Evolutionary conservation across 768 basidiomycete genomes (phyloP), one percentile per base, ranked within the genome.

Genomic region (Kwoniella dendrophila): DNA sequence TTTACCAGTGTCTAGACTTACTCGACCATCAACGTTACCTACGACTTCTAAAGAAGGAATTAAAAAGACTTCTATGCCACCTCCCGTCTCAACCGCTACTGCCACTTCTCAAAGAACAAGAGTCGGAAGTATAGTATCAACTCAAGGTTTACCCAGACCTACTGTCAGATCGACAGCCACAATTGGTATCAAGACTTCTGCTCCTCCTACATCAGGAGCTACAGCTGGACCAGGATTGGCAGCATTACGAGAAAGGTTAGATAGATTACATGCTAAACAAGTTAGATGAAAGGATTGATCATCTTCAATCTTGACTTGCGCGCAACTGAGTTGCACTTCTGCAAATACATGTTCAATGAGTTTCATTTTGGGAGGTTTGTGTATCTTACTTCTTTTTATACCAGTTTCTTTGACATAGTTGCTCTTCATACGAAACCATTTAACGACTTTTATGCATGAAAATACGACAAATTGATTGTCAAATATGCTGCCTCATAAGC

Each of bases 211-310:
- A 4, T 16, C 50, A 34, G 52, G 52, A 22, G 29, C 59, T 2
- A 26, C 36, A 2, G 24, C 43, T 26, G 56, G 56, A 26, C 30
- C 58, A 24, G 62, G 64, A 18, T 48, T 73, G 26, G 67, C 63
- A 20, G 69, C 59, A 26, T 48, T 73, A n/a, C 53, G 69, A 49
- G 63, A 45, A 29, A 66, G 71, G 48, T 38, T 73, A 48, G 69
- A 73, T 38, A 64, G 36, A 41, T 51, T 73, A 14, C 69, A 70
- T 50, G 69, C 69, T 27, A 69, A 56, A 50, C 71, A 73, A 55
- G 50, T 43, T 27, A 57, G 44, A 34, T 30, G 32, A 32, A 27
- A 51, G 38, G 16, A 16, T 24, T 41, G 30, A 16, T 45, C 26
- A 7, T 45, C 6, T 24, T 45, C n/a, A n/a, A n/a, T n/a, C n/a